A percentile compares a stretch with the other conserved stretches of the same genome.
Evolutionary conservation across 1,284 basidiomycete species (phyloP).

Genomic region (Fomitiporia mediterranea): DNA sequence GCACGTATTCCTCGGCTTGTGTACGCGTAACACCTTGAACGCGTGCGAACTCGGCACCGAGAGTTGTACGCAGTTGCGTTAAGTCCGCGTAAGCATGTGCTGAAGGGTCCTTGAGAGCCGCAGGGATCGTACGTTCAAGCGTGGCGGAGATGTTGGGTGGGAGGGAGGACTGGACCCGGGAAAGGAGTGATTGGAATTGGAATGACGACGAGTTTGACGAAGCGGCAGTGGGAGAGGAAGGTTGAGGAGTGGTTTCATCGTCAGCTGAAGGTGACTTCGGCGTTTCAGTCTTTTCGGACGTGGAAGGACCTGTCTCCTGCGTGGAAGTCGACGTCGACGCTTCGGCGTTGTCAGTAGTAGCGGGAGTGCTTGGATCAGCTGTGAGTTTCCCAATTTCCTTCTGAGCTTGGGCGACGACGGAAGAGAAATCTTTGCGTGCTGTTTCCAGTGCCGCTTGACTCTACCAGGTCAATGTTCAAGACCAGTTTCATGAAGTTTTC

Average conservation of each 20-base stretch:
- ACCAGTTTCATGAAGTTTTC: neutral
- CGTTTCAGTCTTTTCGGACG: slow-evolving; percentile 22
- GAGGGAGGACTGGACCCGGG: slow-evolving; percentile 66
- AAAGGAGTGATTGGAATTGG: slow-evolving; percentile 49
- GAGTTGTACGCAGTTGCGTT: slow-evolving; percentile 56
- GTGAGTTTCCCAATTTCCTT: slow-evolving; percentile 70
- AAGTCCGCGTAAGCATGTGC: slow-evolving; percentile 56
- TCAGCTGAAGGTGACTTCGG: slow-evolving; percentile 24
- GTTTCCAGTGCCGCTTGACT: slow-evolving; percentile 68
- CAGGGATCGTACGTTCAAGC: slow-evolving; percentile 63
- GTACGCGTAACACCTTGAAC: slow-evolving; percentile 67
- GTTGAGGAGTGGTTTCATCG: slow-evolving; percentile 7
- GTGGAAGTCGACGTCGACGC: slow-evolving; percentile 16
- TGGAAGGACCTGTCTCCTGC: slow-evolving; percentile 17
- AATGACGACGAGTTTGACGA: slow-evolving; percentile 31
- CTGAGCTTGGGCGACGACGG: slow-evolving; percentile 79
- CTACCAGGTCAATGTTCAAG: slow-evolving; percentile 36
- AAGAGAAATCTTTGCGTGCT: slow-evolving; percentile 73
- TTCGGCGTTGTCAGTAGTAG: slow-evolving; percentile 22
- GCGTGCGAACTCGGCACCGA: slow-evolving; percentile 67
- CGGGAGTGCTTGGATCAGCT: slow-evolving; percentile 31
- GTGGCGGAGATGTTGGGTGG: slow-evolving; percentile 68
- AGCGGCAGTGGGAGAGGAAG: slow-evolving; percentile 17
- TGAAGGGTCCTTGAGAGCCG: slow-evolving; percentile 56
- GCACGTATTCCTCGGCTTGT: slow-evolving; percentile 81